A percentile compares a stretch with the other conserved stretches of the same genome.
These are phyloP conservation scores for Arthrobotrys entomopaga DNA, from an alignment of 2,329 filamentous ascomycete genomes.

Conservation along the genomic window DNA sequence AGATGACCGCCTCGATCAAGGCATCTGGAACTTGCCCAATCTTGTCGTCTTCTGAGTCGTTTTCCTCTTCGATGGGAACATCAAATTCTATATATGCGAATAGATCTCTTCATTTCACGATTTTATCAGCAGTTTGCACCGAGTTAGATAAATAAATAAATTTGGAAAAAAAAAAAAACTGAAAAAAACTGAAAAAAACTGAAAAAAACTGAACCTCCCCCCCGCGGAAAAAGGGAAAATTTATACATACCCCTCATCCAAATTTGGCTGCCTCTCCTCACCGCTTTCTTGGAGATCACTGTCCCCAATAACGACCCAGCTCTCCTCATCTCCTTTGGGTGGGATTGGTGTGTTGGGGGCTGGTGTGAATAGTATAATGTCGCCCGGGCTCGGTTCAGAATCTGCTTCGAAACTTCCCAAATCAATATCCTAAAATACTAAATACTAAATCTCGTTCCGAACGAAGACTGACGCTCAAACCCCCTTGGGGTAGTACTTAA, in stretches of 20 bases:
- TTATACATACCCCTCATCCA: background rate
- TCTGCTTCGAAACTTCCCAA: too few species aligned
- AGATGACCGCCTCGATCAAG: slow-evolving; percentile 11
- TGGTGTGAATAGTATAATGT: slow-evolving; percentile 9
- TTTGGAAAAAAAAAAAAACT: too few species aligned
- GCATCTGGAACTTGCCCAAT: slow-evolving; percentile 1
- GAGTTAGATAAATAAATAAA: background rate
- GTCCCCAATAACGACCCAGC: slow-evolving; percentile 11
- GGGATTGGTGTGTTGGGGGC: background rate
- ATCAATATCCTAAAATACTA: background rate
- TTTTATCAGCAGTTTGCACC: background rate
- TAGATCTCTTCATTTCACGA: background rate
- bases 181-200: too few species aligned
- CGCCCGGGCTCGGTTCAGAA: slow-evolving; percentile 1
- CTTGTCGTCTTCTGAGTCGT: background rate
- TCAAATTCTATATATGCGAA: slow-evolving; percentile 16
- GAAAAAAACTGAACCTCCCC: background rate
- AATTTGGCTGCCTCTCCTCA: background rate
- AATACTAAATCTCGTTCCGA: background rate
- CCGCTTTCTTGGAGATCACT: background rate
- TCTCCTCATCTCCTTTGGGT: background rate
- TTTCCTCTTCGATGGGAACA: background rate
- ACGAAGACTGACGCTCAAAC: background rate
- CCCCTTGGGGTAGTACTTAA: slow-evolving; percentile 5
- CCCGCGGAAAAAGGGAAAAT: too few species aligned